Evolutionary conservation across 225 moss, liverwort and hornwort genomes (phyloP).

Genomic region (Asterella californica): DNA sequence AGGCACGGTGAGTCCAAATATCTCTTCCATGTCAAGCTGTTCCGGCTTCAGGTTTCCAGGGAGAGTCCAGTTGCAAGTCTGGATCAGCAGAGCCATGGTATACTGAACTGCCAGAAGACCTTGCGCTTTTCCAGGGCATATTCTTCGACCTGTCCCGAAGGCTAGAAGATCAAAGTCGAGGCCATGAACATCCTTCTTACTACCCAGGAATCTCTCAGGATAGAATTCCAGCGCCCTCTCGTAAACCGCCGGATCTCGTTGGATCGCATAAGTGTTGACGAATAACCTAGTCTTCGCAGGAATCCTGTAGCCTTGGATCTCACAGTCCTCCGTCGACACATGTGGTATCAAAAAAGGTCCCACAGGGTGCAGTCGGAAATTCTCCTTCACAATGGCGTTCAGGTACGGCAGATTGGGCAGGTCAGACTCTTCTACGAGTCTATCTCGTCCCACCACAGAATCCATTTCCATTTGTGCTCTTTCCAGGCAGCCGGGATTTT

Average conservation of each 20-base stretch:
- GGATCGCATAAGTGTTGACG: conserved; percentile 25
- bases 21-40: conserved; percentile 21
- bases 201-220: conserved; percentile 30
- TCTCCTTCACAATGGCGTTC: not conserved
- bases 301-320: conserved; percentile 30
- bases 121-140: conserved; percentile 22
- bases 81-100: conserved; percentile 28
- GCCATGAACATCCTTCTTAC: conserved; percentile 12
- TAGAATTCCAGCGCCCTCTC: conserved; percentile 26
- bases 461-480: conserved; percentile 35
- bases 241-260: conserved; percentile 28
- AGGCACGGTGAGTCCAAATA: not conserved
- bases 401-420: conserved; percentile 34
- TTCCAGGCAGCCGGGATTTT: conserved; percentile 9
- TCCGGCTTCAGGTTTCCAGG: not conserved
- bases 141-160: conserved; percentile 28
- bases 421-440: conserved; percentile 35
- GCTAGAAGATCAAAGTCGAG: conserved; percentile 25
- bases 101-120: not conserved
- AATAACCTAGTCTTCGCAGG: conserved; percentile 19
- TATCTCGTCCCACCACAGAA: conserved; percentile 22
- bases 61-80: conserved; percentile 26
- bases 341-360: conserved; percentile 46
- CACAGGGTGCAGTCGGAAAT: conserved; percentile 43
- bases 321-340: not conserved